Evolutionary conservation across 495 filamentous ascomycete genomes (phyloP), one percentile per base, ranked within the genome.

Genomic region (Massariosphaeria phaeospora): DNA sequence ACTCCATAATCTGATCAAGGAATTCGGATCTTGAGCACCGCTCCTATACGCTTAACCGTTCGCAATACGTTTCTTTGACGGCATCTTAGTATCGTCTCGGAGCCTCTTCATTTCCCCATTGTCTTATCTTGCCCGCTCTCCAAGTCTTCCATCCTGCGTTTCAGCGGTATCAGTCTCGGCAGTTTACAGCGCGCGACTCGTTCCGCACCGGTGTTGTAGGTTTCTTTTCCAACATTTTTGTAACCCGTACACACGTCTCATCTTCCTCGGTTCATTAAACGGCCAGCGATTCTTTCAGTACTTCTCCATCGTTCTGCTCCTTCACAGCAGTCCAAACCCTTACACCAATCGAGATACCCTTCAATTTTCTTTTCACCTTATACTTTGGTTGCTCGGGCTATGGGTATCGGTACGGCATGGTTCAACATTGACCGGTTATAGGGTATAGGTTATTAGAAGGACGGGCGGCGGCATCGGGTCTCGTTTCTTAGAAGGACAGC

Each of bases 1-100:
- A 13, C 55, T 67, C 24, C 45, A 59, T 13, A 49, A 40, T 20
- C 57, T 66, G 18, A 66, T 64, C 42, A 59, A 61, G 48, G 60
- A 66, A 21, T 64, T 64, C 35, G 61, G 64, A 18, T 33, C 46
- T 13, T 61, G 48, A 62, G 9, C 26, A 42, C 18, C 17, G 5
- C 11, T 13, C 11, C 31, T 29, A 61, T 51, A 51, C 35, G 43
- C 31, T 25, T 20, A 25, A 13, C 30, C 25, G 18, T 26, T 33
- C 39, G 5, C 42, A 15, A 59, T 59, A 51, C 36, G 40, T 48
- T 51, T 52, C 39, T 17, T 11, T 33, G 23, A 17, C 12, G 2
- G 20, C 13, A 8, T 3, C 23, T 12, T 18, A 18, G 12, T 2
- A n/a, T 34, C 27, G 24, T 10, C 33, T 33, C 15, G 24, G 23